Evolutionary conservation across 805 yeast species (phyloP), one percentile per base, ranked within the genome.

Genomic region (Kluyveromyces wickerhamii): DNA sequence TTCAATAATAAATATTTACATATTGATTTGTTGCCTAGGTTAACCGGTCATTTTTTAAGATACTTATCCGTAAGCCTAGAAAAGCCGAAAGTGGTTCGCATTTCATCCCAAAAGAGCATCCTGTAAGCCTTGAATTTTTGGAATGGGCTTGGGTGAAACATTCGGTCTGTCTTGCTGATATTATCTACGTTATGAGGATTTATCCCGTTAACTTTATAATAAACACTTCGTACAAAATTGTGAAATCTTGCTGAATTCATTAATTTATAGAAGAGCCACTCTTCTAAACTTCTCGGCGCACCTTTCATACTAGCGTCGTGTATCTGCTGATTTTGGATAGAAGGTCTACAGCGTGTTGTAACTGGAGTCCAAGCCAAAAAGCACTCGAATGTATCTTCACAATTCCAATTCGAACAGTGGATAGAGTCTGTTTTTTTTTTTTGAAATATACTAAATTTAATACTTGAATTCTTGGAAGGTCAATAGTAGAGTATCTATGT

Each of bases 81-180:
- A n/a, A 79, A 51, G 2, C 81, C 72, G 41, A 80, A 62, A 1
- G 71, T 55, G 17, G 67, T 57, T 43, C 74, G 71, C 49, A 79
- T 41, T 51, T 82, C 92, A 40, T 77, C 77, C 45, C 61, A 53
- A 58, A 81, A 79, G 11, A 82, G 48, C 11, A 69, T 46, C 24
- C 78, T 54, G 47, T 66, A 79, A 0, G 89, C 89, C 37, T 71
- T 77, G 28, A 71, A 47, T 48, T 69, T 77, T 27, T 81, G 87
- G 14, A 47, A 35, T 1, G 53, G 23, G 0, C 81, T 71, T 2
- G 88, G 86, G 21, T 36, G 32, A 21, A 30, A 35, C 9, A 24
- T 7, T 16, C 11, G 18, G 9, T 18, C 40, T 26, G 40, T 22
- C 18, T 18, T 32, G 36, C 31, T 25, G 27, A 23, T 30, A 40